Evolutionary conservation across 2,329 filamentous ascomycete species (phyloP), one percentile per base, ranked within the genome.

Genomic region (Penicillium sp.): DNA sequence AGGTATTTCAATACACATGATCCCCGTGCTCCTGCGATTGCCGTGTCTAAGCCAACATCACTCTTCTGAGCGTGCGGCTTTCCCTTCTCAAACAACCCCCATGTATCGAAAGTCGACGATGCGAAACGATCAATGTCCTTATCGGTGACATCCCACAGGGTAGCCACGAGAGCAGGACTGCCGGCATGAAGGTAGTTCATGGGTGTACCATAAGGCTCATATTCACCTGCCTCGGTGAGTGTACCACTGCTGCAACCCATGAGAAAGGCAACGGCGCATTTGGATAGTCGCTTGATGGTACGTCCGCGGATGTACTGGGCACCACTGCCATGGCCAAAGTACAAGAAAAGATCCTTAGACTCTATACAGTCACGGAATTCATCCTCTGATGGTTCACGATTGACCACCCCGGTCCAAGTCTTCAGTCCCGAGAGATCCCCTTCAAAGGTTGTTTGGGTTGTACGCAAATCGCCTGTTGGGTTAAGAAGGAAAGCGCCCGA

Each of bases 81-180:
- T 55, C 46, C 61, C 73, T 57, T 82, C 82, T 73, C 66, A 66
- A 90, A 79, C 7, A 99, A 74, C 0, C 95, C 95, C 95, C 95
- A 99, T 67, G 89, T 83, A 71, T 95, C 90, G 72, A 96, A 90
- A 3, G 90, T 80, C 26, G 84, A 82, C 33, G 88, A 86, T 0
- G 93, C 90, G 73, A 96, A 96, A 19, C 93, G 89, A 78, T 99
- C 96, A 72, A 97, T 96, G 73, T 99, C 95, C 68, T 91, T 91
- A 73, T 99, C 95, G 10, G 95, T 99, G 50, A 99, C 95, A 74
- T 99, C 95, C 95, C 95, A 99, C 37, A 99, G 81, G 16, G 93
- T 97, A 46, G 92, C 95, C 2, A 98, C 87, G 10, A 98, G 86
- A 0, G 93, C 92, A 3, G 92, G 92, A 65, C 85, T 87, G 1